Base-by-base conservation (phyloP, 352 stramenopile species). In the Discostella stelligera region DNA sequence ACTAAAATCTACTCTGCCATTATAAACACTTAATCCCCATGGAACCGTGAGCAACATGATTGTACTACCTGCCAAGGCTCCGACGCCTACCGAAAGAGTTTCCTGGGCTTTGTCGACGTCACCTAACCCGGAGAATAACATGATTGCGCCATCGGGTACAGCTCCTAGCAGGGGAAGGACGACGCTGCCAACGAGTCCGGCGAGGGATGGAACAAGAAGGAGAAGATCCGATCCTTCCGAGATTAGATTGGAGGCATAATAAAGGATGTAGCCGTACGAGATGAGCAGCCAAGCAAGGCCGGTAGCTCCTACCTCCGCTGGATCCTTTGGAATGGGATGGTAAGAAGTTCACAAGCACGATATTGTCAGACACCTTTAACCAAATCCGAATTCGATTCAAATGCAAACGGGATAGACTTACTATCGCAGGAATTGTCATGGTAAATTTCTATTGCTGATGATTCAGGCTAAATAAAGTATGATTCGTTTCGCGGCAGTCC, bases 31-130 rank as follows among this genome's bases (percentile, higher is more conserved):
- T 21, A 99, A 85, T 25, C 90, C 95, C 95, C 96, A 98, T 18
- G 97, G 96, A 49, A 99, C 96, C n/a, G 97, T 99, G 66, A 99
- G 89, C 70, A 99, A 89, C 96, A 99, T 98, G 80, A 99, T 98
- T n/a, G 96, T 99, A 41, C 94, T 98, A 61, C 97, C 97, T 0
- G 97, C 97, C 30, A 99, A 93, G 53, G 97, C 96, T 55, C 97
- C 97, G n/a, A 99, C 95, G 68, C 97, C 97, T 37, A 99, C 95
- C 20, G 89, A 94, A 21, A 99, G 89, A 59, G 98, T 95, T 74
- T 98, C 87, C 83, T 98, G 95, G 18, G 96, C 96, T 65, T 96
- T 79, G 61, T 89, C 87, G n/a, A 90, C 74, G 52, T 89, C 82
- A 23, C 94, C 94, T 1, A 98, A 85, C 7, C 96, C 96, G 9